These are phyloP conservation scores for Fusarium floridanum DNA, from an alignment of 2,329 filamentous ascomycete species.

Conservation along the genomic window DNA sequence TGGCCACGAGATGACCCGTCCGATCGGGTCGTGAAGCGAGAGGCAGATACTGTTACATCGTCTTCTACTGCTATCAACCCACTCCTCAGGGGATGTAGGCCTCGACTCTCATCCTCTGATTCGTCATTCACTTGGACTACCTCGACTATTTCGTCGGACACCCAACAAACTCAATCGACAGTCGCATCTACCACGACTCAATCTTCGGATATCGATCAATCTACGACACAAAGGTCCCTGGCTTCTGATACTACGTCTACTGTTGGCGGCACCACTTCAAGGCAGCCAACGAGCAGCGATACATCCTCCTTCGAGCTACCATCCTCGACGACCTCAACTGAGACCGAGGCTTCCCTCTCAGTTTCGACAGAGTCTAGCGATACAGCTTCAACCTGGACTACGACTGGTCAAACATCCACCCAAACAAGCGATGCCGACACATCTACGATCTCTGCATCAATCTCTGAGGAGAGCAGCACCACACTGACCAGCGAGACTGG, in stretches of 20 bases:
- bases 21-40: background rate
- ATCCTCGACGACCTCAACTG: background rate
- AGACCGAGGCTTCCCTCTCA: background rate
- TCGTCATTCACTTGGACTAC: background rate
- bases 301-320: background rate
- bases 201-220: background rate
- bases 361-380: background rate
- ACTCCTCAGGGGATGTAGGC: slow-evolving; percentile 1
- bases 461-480: background rate
- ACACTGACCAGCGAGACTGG: background rate
- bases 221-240: background rate
- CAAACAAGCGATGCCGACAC: background rate
- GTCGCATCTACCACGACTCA: background rate
- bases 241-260: background rate
- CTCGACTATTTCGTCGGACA: background rate
- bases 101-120: background rate
- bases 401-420: background rate
- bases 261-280: background rate
- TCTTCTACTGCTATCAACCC: background rate
- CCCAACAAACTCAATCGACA: background rate
- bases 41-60: background rate
- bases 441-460: background rate
- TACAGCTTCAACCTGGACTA: background rate
- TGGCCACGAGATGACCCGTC: background rate
- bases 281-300: background rate